Conservation (phyloP, 192 early-diverging fungal species). For the Entomortierella beljakovae region DNA sequence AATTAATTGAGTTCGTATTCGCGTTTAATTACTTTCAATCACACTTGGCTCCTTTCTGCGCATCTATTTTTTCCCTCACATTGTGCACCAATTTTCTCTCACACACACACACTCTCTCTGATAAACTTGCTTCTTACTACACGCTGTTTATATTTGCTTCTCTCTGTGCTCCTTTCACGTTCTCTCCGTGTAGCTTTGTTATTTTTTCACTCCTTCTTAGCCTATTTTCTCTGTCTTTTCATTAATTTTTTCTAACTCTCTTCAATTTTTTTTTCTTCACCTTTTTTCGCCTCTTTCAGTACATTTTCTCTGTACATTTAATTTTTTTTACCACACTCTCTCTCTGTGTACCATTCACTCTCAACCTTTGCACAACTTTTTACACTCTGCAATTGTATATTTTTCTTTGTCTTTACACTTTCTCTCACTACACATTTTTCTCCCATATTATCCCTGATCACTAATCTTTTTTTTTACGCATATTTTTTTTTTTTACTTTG, state of each 20-base stretch:
- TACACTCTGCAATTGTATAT: too few relatives aligned
- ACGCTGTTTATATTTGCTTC: background rate
- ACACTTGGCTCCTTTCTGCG: background rate
- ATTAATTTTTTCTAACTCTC: background rate
- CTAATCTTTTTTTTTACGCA: too few relatives aligned
- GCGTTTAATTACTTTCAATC: conserved; percentile 1
- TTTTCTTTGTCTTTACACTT: too few relatives aligned
- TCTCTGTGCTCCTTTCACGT: background rate
- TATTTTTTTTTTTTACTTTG: too few relatives aligned
- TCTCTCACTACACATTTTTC: too few relatives aligned
- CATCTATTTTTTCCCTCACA: background rate
- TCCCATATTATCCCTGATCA: too few relatives aligned
- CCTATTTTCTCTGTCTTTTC: background rate
- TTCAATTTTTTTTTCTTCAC: background rate
- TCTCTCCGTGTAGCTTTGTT: background rate
- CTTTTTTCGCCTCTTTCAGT: background rate
- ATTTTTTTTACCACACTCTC: too few relatives aligned
- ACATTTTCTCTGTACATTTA: too few relatives aligned
- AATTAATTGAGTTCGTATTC: background rate
- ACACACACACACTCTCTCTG: background rate
- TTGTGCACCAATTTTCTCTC: background rate
- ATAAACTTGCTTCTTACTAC: background rate
- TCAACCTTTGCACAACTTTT: too few relatives aligned
- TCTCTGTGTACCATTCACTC: too few relatives aligned
- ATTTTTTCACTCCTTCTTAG: background rate